phyloP scores from a whole-genome alignment of 306 rosid species.

The Carpinus viminea region DNA sequence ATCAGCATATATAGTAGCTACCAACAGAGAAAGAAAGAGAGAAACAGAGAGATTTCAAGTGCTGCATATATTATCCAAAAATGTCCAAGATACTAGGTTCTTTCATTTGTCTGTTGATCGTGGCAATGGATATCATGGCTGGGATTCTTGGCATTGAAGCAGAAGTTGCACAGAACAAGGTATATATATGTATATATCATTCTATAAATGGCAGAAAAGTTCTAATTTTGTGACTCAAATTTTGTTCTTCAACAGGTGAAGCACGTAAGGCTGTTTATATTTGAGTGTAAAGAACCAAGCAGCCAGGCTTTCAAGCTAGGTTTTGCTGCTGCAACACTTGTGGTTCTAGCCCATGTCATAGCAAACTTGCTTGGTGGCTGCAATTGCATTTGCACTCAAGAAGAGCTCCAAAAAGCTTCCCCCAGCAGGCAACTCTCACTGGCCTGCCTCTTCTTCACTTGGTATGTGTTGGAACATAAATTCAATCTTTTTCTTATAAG shows the following conservation, averaged over 20 bases:
- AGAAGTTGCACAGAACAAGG: constrained; percentile 88
- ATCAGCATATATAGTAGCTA: background rate
- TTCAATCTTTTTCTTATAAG: no score
- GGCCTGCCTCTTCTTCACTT: constrained; percentile 73
- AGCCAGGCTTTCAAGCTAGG: constrained; percentile 80
- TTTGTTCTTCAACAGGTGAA: constrained; percentile 53
- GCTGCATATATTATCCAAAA: constrained; percentile 5
- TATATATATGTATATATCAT: constrained; percentile 6
- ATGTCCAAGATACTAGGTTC: constrained; percentile 68
- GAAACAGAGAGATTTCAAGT: constrained; percentile 9
- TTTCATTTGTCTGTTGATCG: constrained; percentile 64
- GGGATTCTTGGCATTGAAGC: constrained; percentile 94
- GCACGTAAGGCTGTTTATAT: constrained; percentile 82
- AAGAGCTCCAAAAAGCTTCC: constrained; percentile 72
- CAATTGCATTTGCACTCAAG: constrained; percentile 81
- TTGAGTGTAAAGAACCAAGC: constrained; percentile 94
- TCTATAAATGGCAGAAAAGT: background rate
- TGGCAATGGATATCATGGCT: constrained; percentile 74
- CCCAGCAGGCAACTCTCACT: constrained; percentile 67
- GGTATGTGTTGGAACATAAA: constrained; percentile 40
- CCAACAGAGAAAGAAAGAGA: constrained; percentile 17
- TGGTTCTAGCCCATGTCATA: constrained; percentile 68
- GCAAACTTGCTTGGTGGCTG: constrained; percentile 86
- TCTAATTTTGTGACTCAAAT: background rate
- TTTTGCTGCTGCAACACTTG: constrained; percentile 64